Percentiles rank a stretch among this genome's conserved stretches.
phyloP scores from a whole-genome alignment of 2,329 filamentous ascomycete genomes.

The Botrytis aclada region DNA sequence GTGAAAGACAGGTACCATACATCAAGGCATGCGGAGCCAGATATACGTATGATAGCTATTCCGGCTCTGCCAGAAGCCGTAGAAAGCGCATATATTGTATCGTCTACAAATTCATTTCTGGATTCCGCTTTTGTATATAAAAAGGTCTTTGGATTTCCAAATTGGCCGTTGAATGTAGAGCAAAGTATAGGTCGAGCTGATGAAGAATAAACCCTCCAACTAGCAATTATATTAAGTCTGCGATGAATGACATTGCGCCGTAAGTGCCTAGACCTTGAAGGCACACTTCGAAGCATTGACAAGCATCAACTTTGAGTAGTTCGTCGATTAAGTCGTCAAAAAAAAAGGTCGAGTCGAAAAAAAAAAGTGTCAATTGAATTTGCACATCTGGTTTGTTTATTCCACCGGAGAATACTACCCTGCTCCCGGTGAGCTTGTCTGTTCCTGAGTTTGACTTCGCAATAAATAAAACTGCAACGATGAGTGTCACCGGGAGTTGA shows the following conservation, averaged over 20 bases:
- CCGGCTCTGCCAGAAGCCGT: constrained; percentile 82
- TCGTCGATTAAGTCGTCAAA: not conserved
- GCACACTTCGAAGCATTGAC: constrained; percentile 20
- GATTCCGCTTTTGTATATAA: not conserved
- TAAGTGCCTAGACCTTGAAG: constrained; percentile 1
- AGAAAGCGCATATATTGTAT: constrained; percentile 88
- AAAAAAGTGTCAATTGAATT: not conserved
- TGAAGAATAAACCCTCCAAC: not conserved
- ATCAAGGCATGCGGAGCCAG: constrained; percentile 70
- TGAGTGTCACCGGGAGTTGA: not conserved
- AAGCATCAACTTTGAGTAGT: not conserved
- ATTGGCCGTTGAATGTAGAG: not conserved
- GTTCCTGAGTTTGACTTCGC: not conserved
- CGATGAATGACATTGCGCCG: not conserved
- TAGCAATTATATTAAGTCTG: not conserved
- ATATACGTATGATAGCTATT: constrained; percentile 86
- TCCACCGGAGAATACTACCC: not conserved
- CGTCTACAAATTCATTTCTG: not conserved
- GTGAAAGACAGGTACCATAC: constrained; percentile 43
- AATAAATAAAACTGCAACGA: not conserved
- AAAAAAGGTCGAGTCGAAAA: not conserved
- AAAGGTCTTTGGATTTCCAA: not conserved
- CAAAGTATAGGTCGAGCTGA: not conserved
- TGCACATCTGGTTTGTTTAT: not conserved
- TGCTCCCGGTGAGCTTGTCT: not conserved